phyloP scores from a whole-genome alignment of 192 early-diverging fungal species.

The Backusella morwellensis region DNA sequence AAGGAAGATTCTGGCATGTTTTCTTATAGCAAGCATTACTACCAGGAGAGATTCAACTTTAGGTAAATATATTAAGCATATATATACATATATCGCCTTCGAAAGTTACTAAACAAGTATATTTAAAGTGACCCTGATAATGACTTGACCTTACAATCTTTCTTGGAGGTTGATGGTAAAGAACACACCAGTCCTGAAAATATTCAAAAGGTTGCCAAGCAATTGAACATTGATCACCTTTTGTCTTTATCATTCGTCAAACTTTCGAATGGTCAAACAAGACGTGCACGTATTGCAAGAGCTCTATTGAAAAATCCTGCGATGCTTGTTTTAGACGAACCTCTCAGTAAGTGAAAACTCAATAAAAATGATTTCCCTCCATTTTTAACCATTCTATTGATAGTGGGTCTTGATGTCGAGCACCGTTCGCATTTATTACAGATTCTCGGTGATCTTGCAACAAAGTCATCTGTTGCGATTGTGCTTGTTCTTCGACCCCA shows the following conservation, averaged over 20 bases:
- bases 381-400: neutral
- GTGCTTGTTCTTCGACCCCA: conserved; percentile 53
- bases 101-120: neutral
- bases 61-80: conserved; percentile 20
- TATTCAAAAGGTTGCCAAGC: conserved; percentile 16
- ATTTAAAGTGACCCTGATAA: conserved; percentile 35
- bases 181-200: conserved; percentile 6
- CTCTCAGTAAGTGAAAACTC: conserved; percentile 43
- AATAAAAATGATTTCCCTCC: neutral
- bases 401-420: conserved; percentile 54
- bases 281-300: conserved; percentile 44
- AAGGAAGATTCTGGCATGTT: conserved; percentile 28
- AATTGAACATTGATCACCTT: conserved; percentile 27
- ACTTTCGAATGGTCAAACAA: conserved; percentile 46
- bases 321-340: conserved; percentile 50
- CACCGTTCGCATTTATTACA: conserved; percentile 40
- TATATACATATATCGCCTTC: neutral
- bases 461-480: conserved; percentile 12
- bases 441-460: conserved; percentile 27
- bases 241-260: conserved; percentile 43
- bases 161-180: conserved; percentile 9
- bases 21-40: conserved; percentile 37
- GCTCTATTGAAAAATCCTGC: conserved; percentile 27
- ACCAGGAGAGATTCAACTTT: conserved; percentile 52
- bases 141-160: conserved; percentile 26